Conservation (phyloP, 2,329 filamentous ascomycete species). For the Alternaria consortialis region DNA sequence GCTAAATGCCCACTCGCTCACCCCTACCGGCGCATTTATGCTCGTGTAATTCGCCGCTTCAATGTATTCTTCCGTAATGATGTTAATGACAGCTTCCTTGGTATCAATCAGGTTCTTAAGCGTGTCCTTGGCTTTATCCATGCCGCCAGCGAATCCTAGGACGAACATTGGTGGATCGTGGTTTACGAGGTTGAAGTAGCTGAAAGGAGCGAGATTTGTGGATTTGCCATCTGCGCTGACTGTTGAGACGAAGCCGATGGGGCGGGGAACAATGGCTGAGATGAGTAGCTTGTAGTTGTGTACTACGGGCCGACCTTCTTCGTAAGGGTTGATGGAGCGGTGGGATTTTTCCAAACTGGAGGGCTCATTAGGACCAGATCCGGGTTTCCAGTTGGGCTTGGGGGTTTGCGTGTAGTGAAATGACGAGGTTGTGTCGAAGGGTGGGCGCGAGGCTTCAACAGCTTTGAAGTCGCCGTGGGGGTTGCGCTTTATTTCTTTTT, state of each 20-base stretch:
- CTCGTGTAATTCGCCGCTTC: constrained; percentile 87
- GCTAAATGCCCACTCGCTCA: constrained; percentile 80
- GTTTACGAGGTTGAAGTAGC: constrained; percentile 83
- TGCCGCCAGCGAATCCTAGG: constrained; percentile 66
- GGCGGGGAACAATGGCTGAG: constrained; percentile 80
- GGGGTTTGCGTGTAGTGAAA: constrained; percentile 70
- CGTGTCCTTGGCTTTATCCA: constrained; percentile 76
- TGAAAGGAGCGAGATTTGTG: constrained; percentile 86
- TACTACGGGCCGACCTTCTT: constrained; percentile 68
- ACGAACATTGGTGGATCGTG: constrained; percentile 89
- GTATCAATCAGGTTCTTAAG: constrained; percentile 76
- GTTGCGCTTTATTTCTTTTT: constrained; percentile 65
- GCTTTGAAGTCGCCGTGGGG: constrained; percentile 78
- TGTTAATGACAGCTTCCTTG: constrained; percentile 80
- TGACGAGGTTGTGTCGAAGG: constrained; percentile 61
- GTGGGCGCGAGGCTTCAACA: constrained; percentile 71
- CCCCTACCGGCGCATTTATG: constrained; percentile 79
- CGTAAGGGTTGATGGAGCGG: constrained; percentile 83
- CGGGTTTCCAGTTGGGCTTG: constrained; percentile 71
- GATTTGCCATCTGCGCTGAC: constrained; percentile 67
- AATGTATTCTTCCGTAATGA: constrained; percentile 83
- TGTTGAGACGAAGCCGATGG: constrained; percentile 73
- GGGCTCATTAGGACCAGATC: constrained; percentile 69
- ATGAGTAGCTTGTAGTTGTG: constrained; percentile 95
- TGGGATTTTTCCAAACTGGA: constrained; percentile 66